A percentile compares a stretch with the other conserved stretches of the same genome.
Evolutionary conservation across 2,329 filamentous ascomycete genomes (phyloP).

Genomic region (Beauveria pseudobassiana): DNA sequence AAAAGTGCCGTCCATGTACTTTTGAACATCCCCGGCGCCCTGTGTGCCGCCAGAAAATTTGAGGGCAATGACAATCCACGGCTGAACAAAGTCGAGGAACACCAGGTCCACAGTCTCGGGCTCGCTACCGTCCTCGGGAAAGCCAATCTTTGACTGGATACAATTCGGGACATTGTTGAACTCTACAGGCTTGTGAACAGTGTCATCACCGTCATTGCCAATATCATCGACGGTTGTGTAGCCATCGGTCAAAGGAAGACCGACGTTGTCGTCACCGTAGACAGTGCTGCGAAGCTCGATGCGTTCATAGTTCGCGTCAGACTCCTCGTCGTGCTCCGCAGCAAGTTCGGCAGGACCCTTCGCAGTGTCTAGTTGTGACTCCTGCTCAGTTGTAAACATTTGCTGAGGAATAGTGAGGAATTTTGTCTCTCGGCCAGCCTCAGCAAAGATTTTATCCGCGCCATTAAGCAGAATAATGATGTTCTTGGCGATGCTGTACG

Average conservation of each 20-base stretch:
- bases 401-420: constrained; percentile 45
- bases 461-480: constrained; percentile 55
- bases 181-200: constrained; percentile 65
- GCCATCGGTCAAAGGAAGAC: constrained; percentile 48
- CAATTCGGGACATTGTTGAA: constrained; percentile 79
- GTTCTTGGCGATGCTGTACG: constrained; percentile 65
- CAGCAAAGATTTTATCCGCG: constrained; percentile 40
- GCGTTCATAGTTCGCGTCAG: constrained; percentile 14
- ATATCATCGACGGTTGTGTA: constrained; percentile 88
- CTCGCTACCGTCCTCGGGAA: constrained; percentile 43
- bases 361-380: neutral
- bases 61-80: constrained; percentile 70
- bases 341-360: neutral
- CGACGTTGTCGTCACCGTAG: constrained; percentile 12
- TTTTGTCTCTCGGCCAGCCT: constrained; percentile 31
- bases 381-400: constrained; percentile 19
- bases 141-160: constrained; percentile 61
- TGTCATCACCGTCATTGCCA: constrained; percentile 82
- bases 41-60: constrained; percentile 50
- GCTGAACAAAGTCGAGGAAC: constrained; percentile 86
- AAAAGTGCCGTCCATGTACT: constrained; percentile 47
- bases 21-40: constrained; percentile 36
- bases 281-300: constrained; percentile 27
- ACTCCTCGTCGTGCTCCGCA: neutral
- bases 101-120: constrained; percentile 78